These are phyloP conservation scores for Neospora caninum DNA, from an alignment of 169 alveolate genomes.

Conservation along the genomic window DNA sequence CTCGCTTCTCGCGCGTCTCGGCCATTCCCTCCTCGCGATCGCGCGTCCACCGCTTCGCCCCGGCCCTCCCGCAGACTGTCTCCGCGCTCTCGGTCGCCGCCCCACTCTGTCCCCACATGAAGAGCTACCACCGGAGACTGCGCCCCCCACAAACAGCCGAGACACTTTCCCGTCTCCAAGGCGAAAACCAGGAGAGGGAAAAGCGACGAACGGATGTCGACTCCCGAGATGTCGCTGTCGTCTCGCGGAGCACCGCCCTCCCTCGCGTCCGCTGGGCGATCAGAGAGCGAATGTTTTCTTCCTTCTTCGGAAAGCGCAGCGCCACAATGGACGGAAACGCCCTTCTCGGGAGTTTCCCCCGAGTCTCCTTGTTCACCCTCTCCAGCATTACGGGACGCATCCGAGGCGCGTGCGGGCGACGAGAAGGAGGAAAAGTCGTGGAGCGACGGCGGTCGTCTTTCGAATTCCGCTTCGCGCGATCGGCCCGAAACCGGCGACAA, in stretches of 20 bases:
- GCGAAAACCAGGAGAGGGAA: not conserved
- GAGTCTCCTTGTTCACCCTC: too few relatives aligned
- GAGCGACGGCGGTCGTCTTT: not conserved
- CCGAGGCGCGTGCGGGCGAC: not conserved
- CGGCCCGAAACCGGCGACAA: not conserved
- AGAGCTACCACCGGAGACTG: not conserved
- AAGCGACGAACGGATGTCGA: not conserved
- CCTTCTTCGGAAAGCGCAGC: too few relatives aligned
- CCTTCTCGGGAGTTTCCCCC: too few relatives aligned
- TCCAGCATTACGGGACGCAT: too few relatives aligned
- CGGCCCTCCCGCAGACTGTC: not conserved
- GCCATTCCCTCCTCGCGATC: not conserved
- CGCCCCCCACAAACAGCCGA: slow-evolving; percentile 24
- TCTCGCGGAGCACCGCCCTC: too few relatives aligned
- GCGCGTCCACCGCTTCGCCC: not conserved
- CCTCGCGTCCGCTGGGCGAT: too few relatives aligned
- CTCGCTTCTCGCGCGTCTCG: not conserved
- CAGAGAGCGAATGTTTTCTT: too few relatives aligned
- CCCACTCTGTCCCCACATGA: not conserved
- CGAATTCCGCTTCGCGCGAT: not conserved
- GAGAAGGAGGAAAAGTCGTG: not conserved
- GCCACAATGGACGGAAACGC: too few relatives aligned
- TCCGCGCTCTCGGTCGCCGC: not conserved
- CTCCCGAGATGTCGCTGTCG: too few relatives aligned
- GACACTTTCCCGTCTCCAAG: not conserved